These are phyloP conservation scores for Amanita fuliginea DNA, from an alignment of 768 basidiomycete genomes.

Conservation along the genomic window DNA sequence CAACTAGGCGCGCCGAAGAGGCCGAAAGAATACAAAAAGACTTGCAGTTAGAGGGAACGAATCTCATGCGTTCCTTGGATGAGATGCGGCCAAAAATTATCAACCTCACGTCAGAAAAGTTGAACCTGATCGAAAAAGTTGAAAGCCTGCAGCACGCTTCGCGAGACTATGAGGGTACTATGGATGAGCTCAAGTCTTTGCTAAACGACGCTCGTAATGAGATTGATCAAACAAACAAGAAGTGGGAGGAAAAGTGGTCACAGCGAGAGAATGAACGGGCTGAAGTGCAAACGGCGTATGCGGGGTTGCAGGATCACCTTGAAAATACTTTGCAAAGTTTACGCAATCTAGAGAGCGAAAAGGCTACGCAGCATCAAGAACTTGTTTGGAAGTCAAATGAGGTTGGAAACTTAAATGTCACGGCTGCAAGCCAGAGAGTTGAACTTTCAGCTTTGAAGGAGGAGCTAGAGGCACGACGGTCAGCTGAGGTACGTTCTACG, in stretches of 20 bases:
- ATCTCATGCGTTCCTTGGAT: conserved; percentile 69
- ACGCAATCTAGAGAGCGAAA: conserved; percentile 53
- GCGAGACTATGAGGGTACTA: conserved; percentile 42
- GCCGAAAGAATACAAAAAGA: conserved; percentile 63
- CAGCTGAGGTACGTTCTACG: conserved; percentile 23
- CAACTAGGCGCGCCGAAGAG: conserved; percentile 60
- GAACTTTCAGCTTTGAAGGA: conserved; percentile 41
- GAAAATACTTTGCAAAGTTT: conserved; percentile 41
- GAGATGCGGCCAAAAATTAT: conserved; percentile 83
- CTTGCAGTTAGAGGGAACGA: conserved; percentile 69
- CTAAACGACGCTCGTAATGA: conserved; percentile 45
- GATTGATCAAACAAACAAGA: conserved; percentile 32
- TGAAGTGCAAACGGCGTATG: conserved; percentile 48
- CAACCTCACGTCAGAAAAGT: conserved; percentile 61
- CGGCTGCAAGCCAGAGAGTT: conserved; percentile 36
- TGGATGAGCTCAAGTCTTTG: conserved; percentile 49
- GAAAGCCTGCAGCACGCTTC: conserved; percentile 44
- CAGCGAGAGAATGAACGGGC: conserved; percentile 43
- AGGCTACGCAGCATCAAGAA: conserved; percentile 47
- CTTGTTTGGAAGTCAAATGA: conserved; percentile 45
- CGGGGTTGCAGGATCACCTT: conserved; percentile 51
- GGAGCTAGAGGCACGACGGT: conserved; percentile 37
- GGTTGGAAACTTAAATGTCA: conserved; percentile 37
- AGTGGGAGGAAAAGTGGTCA: conserved; percentile 31
- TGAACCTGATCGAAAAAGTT: conserved; percentile 57